Evolutionary conservation across 2,329 filamentous ascomycete species (phyloP), one percentile per base, ranked within the genome.

Genomic region (Phaeosphaeria sp.): DNA sequence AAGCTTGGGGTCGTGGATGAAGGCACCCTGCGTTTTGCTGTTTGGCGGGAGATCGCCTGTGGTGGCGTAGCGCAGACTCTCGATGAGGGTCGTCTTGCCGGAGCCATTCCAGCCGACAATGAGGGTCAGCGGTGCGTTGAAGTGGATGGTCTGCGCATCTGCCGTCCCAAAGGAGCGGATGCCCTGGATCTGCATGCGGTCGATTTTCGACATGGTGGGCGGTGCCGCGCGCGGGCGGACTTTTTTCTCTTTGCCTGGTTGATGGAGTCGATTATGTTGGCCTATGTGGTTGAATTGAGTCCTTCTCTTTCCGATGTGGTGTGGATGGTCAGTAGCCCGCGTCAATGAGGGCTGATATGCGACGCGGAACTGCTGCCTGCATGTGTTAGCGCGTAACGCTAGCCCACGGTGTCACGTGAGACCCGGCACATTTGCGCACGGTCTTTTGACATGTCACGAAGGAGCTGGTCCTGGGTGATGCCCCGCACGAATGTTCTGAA

Each of bases 101-200:
- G 94, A 98, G 54, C 95, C 95, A 81, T 99, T 99, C 79, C 93
- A 92, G 57, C 95, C 95, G 57, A 99, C 96, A 67, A 99, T 99
- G 61, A 99, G 85, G 13, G 95, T 99, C 55, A 99, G 84, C 24
- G 95, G 96, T 0, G 91, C 90, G 64, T 93, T 89, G 77, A 99
- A 98, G 67, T 90, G 85, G 61, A 98, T 96, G 39, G 86, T 89
- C 79, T 97, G 91, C 64, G 85, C 85, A 58, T 85, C 82, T 44
- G 84, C 83, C 64, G 91, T 90, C 77, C 90, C 91, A 76, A 98
- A 98, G 56, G 94, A 97, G 67, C 94, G 92, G 66, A 92, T 83
- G 75, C 87, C 94, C 74, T 88, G 81, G 62, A 98, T 95, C 65
- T 90, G 91, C 67, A 97, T 86, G 74, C 93, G 96, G 74, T 97